Conservation (phyloP, 495 filamentous ascomycete genomes). For the Penicillium alfredii region DNA sequence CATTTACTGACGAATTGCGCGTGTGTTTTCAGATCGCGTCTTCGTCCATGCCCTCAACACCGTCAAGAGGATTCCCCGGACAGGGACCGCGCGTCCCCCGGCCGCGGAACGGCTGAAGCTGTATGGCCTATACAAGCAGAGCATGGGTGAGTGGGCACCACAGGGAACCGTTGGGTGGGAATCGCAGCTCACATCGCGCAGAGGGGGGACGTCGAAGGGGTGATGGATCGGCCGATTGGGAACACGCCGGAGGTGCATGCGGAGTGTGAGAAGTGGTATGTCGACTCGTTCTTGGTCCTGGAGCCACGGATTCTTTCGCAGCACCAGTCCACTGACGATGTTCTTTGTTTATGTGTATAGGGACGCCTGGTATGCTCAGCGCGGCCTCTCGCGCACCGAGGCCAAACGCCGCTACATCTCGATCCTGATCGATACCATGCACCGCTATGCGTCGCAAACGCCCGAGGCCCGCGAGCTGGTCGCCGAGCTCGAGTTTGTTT, state of each 20-base stretch:
- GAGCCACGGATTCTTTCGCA: too few species aligned
- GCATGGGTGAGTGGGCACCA: conserved; percentile 57
- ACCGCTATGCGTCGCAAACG: conserved; percentile 77
- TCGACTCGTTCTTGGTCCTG: too few species aligned
- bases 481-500: conserved; percentile 94
- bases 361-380: conserved; percentile 91
- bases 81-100: conserved; percentile 81
- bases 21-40: conserved; percentile 69
- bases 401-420: conserved; percentile 92
- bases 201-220: conserved; percentile 90
- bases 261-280: conserved; percentile 59
- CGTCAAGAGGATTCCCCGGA: conserved; percentile 93
- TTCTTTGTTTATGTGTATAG: conserved; percentile 12
- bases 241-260: conserved; percentile 46
- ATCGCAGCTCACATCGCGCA: conserved; percentile 16
- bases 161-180: conserved; percentile 3
- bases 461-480: conserved; percentile 83
- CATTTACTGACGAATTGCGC: neutral
- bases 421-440: conserved; percentile 93
- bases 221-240: conserved; percentile 76
- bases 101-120: conserved; percentile 77
- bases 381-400: conserved; percentile 75
- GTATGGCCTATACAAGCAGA: conserved; percentile 98
- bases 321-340: too few species aligned
- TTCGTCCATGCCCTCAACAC: conserved; percentile 98